Percentiles rank a stretch among this genome's conserved stretches.
Evolutionary conservation across 768 basidiomycete genomes (phyloP).

Genomic region (Hydnomerulius pinastri): DNA sequence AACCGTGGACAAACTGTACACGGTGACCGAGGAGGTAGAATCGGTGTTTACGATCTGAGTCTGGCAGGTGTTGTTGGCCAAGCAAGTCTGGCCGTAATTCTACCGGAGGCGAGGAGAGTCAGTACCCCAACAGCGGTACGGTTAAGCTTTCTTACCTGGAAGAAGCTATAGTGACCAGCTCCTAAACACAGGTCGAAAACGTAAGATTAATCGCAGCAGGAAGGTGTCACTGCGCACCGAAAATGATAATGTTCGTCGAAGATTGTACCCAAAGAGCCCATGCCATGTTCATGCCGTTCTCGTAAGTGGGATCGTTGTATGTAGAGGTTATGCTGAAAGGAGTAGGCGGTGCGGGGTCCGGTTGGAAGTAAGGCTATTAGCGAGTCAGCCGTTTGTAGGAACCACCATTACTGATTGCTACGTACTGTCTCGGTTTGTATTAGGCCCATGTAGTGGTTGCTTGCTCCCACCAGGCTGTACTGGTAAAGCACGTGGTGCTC

Average conservation of each 20-base stretch:
- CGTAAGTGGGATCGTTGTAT: constrained; percentile 42
- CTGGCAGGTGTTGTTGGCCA: constrained; percentile 37
- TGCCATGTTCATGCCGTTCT: neutral
- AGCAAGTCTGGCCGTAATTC: constrained; percentile 38
- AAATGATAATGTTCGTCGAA: constrained; percentile 44
- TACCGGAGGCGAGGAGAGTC: constrained; percentile 18
- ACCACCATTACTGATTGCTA: neutral
- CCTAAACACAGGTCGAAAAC: constrained; percentile 36
- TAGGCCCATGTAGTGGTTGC: constrained; percentile 50
- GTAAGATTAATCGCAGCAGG: constrained; percentile 26
- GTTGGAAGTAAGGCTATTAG: constrained; percentile 50
- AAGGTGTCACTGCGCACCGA: constrained; percentile 28
- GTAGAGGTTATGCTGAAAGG: constrained; percentile 39
- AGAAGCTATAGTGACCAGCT: constrained; percentile 48
- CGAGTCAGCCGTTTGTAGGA: no score
- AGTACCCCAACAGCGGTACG: neutral
- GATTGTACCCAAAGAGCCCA: constrained; percentile 25
- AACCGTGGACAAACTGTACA: constrained; percentile 45
- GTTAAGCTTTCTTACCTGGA: constrained; percentile 29
- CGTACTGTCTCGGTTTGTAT: constrained; percentile 53
- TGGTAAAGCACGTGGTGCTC: constrained; percentile 52
- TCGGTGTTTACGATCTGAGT: constrained; percentile 39
- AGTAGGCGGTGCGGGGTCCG: constrained; percentile 41
- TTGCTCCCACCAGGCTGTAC: constrained; percentile 45
- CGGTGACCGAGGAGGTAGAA: constrained; percentile 31